Percentiles rank a stretch among this genome's conserved stretches.
Evolutionary conservation across 352 stramenopile species (phyloP).

Genomic region (Pythium sp.): DNA sequence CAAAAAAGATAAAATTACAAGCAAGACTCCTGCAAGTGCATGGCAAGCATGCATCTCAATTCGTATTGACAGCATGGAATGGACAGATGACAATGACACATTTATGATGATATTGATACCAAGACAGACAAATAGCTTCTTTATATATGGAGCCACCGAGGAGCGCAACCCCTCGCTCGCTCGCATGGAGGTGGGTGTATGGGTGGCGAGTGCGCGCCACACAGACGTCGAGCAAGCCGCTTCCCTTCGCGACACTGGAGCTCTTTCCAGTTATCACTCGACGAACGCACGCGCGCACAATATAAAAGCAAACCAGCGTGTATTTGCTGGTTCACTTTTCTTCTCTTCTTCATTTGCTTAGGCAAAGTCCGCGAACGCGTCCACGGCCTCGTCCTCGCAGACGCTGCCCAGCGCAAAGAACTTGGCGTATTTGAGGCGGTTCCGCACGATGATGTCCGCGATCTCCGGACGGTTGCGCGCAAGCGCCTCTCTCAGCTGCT

Average conservation of each 20-base stretch:
- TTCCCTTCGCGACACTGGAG: constrained; percentile 5
- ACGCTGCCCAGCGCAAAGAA: constrained; percentile 61
- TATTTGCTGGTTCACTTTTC: neutral
- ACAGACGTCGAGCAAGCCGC: constrained; percentile 1
- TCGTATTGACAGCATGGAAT: neutral
- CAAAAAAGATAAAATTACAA: neutral
- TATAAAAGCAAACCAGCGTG: constrained; percentile 4
- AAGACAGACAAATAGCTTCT: constrained; percentile 18
- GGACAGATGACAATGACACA: constrained; percentile 13
- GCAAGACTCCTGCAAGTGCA: neutral
- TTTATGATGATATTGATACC: constrained; percentile 5
- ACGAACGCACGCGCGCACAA: neutral
- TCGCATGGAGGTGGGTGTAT: constrained; percentile 3
- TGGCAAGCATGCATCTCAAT: neutral
- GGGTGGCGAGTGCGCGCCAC: neutral
- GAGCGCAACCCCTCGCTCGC: neutral
- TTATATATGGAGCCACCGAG: constrained; percentile 15
- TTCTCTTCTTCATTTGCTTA: neutral
- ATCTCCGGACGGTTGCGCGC: constrained; percentile 64
- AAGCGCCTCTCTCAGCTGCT: constrained; percentile 57
- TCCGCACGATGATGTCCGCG: constrained; percentile 70
- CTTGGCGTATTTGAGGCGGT: constrained; percentile 72
- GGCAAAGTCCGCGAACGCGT: constrained; percentile 38
- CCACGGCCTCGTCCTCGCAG: constrained; percentile 49
- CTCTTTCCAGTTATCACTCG: neutral